phyloP scores from a whole-genome alignment of 108 stramenopile species.

The Skeletonema potamos region DNA sequence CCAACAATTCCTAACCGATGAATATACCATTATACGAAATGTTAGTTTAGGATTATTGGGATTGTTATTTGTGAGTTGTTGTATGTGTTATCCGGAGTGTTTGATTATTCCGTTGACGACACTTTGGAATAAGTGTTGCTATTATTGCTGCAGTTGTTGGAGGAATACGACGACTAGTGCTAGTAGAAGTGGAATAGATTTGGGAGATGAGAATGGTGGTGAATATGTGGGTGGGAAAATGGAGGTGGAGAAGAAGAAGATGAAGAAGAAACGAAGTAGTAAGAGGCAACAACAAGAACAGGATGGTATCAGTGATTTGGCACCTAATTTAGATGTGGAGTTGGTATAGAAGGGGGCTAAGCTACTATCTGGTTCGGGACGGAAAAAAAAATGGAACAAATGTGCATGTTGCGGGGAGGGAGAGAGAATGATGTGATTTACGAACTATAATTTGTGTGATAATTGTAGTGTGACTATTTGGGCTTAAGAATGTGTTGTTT shows the following conservation, averaged over 20 bases:
- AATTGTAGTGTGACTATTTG: too few relatives aligned
- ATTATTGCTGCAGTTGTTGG: too few relatives aligned
- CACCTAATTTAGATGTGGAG: not conserved
- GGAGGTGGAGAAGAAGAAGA: not conserved
- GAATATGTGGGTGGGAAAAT: not conserved
- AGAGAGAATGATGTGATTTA: too few relatives aligned
- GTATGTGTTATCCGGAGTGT: constrained; percentile 1
- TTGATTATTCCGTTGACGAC: not conserved
- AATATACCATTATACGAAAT: not conserved
- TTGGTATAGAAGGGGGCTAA: not conserved
- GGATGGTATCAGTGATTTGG: not conserved
- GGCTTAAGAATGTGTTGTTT: too few relatives aligned
- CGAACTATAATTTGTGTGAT: too few relatives aligned
- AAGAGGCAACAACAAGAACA: not conserved
- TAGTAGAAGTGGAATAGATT: not conserved
- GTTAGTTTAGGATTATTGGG: not conserved
- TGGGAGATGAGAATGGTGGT: not conserved
- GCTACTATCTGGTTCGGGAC: too few relatives aligned
- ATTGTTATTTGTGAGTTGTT: not conserved
- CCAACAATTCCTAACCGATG: not conserved
- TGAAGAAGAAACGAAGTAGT: not conserved
- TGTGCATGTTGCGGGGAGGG: too few relatives aligned
- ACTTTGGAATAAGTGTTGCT: not conserved
- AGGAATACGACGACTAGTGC: too few relatives aligned
- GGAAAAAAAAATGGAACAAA: too few relatives aligned